Evolutionary conservation across 495 filamentous ascomycete genomes (phyloP), one percentile per base, ranked within the genome.

Genomic region (Aspergillus indologenus): DNA sequence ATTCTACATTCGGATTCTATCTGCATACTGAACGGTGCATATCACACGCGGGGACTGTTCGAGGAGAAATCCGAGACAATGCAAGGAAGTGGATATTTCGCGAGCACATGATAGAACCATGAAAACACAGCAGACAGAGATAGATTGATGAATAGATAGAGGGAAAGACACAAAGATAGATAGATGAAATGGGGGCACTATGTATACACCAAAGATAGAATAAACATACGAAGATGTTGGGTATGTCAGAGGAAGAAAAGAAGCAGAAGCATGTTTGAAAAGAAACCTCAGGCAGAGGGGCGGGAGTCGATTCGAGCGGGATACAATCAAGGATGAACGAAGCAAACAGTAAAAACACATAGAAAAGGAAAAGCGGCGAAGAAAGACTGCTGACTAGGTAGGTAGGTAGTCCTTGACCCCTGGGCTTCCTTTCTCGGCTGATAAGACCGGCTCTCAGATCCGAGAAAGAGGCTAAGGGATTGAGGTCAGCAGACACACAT

Each of bases 181-280:
- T 47, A 23, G 45, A 47, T 26, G 31, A 14, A 14, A 15, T 40
- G 12, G 34, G 12, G 12, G 34, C 2, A 34, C 19, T 60, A 60
- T 60, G 52, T 46, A 60, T 51, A 60, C 52, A 60, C 54, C 20
- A 31, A 42, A 56, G 42, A 43, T 14, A 56, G 47, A 34, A 53
- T 23, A 53, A 45, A 65, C 60, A 66, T 62, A 68, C 60, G 64
- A 53, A 58, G 59, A 61, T 53, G 59, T 42, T 47, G 53, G 45
- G 54, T 51, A 62, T 66, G 58, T 44, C 34, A 57, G 51, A 65
- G 51, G 57, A 64, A 55, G 50, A 52, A 24, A 44, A 55, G 54
- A 57, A 43, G 58, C 59, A 56, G 63, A 23, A 45, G 40, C 58
- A 59, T 64, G 62, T 65, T 65, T 40, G 34, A 11, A 40, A 11